Conservation (phyloP, 176 grass and related monocot genomes). For the Carex parvula region DNA sequence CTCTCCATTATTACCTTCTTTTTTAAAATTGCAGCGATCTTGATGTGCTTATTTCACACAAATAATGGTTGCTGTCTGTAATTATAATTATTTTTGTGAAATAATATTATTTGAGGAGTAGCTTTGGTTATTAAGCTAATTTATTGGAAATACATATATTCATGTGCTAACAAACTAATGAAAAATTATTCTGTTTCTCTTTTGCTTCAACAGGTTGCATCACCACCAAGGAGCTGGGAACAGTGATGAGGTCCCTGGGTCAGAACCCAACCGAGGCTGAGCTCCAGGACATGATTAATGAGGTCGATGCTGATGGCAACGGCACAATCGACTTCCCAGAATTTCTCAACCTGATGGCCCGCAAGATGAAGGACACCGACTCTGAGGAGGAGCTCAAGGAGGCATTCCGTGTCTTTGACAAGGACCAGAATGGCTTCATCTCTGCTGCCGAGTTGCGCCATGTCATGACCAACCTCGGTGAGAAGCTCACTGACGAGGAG, state of each 20-base stretch:
- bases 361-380: slow-evolving; percentile 40
- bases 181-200: neutral
- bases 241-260: slow-evolving; percentile 34
- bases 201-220: slow-evolving; percentile 26
- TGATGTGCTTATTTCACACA: neutral
- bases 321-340: slow-evolving; percentile 35
- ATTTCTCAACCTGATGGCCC: slow-evolving; percentile 36
- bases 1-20: neutral
- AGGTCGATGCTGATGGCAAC: slow-evolving; percentile 32
- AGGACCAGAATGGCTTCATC: slow-evolving; percentile 41
- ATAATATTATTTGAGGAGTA: neutral
- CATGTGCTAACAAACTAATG: neutral
- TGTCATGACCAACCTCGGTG: slow-evolving; percentile 39
- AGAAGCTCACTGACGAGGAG: slow-evolving; percentile 42
- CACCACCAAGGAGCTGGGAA: slow-evolving; percentile 38
- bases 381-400: slow-evolving; percentile 39
- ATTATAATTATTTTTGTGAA: neutral
- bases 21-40: neutral
- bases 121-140: neutral
- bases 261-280: slow-evolving; percentile 36
- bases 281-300: slow-evolving; percentile 39
- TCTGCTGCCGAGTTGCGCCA: slow-evolving; percentile 39
- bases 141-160: neutral
- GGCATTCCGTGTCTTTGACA: slow-evolving; percentile 41
- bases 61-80: neutral